phyloP scores from a whole-genome alignment of 257 asterid species.

The Eustoma russellianum region DNA sequence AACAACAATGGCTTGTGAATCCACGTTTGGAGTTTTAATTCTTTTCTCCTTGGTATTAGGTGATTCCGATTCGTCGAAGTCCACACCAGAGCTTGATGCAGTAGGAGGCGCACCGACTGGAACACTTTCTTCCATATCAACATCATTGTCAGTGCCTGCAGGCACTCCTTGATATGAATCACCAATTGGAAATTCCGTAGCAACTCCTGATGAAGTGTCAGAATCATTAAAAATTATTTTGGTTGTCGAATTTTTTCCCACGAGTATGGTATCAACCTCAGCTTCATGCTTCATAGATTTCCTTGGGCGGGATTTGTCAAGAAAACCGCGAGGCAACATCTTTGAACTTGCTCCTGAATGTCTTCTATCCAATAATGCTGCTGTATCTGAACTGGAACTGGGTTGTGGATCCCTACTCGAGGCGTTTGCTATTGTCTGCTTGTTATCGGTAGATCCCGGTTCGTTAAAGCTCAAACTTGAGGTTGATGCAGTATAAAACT shows the following conservation, averaged over 20 bases:
- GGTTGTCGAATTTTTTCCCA: too few relatives aligned
- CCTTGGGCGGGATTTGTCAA: slow-evolving; percentile 29
- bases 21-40: slow-evolving; percentile 4
- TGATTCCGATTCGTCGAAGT: slow-evolving; percentile 13
- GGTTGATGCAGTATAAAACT: slow-evolving; percentile 13
- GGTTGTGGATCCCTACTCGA: slow-evolving; percentile 12
- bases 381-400: slow-evolving; percentile 12
- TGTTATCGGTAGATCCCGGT: slow-evolving; percentile 13
- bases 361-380: slow-evolving; percentile 2
- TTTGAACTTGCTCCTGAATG: slow-evolving; percentile 25
- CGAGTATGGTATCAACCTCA: background rate
- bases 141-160: too few relatives aligned
- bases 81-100: slow-evolving; percentile 11
- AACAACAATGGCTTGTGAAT: slow-evolving; percentile 13
- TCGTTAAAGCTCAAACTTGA: slow-evolving; percentile 11
- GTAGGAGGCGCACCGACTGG: slow-evolving; percentile 12
- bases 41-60: slow-evolving; percentile 13
- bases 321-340: slow-evolving; percentile 59
- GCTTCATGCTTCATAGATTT: slow-evolving; percentile 14
- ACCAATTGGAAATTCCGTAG: too few relatives aligned
- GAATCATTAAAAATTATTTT: too few relatives aligned
- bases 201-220: too few relatives aligned
- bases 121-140: slow-evolving; percentile 8
- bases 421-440: slow-evolving; percentile 5
- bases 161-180: too few relatives aligned